These are phyloP conservation scores for Fagopyrum tataricum DNA, from an alignment of 148 eudicot species.

Conservation along the genomic window DNA sequence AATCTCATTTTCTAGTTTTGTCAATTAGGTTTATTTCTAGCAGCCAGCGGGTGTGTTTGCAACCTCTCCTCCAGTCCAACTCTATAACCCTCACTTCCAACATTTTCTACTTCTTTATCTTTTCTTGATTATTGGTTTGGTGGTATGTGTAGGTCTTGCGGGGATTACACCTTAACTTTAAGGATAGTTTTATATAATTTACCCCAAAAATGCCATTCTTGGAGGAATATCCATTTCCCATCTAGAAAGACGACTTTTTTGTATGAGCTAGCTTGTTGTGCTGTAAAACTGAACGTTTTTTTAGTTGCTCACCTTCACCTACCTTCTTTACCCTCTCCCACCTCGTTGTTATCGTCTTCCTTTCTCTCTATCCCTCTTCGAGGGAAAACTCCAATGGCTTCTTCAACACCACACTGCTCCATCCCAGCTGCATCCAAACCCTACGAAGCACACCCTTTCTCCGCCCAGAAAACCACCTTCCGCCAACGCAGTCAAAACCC, in stretches of 20 bases:
- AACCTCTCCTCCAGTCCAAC: too few relatives aligned
- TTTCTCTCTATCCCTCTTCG: not conserved
- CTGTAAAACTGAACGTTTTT: not conserved
- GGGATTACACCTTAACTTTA: too few relatives aligned
- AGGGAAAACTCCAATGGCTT: conserved; percentile 45
- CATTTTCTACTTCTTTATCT: too few relatives aligned
- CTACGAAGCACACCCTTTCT: conserved; percentile 37
- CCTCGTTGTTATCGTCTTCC: conserved; percentile 21
- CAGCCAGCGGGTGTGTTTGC: too few relatives aligned
- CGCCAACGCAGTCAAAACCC: conserved; percentile 28
- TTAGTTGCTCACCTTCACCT: not conserved
- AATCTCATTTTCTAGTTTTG: too few relatives aligned
- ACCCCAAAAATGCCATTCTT: not conserved
- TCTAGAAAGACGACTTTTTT: too few relatives aligned
- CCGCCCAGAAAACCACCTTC: conserved; percentile 23
- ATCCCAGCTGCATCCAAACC: conserved; percentile 52
- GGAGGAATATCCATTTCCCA: not conserved
- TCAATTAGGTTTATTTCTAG: too few relatives aligned
- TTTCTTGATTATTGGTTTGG: too few relatives aligned
- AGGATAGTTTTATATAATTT: too few relatives aligned
- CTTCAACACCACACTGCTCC: conserved; percentile 65
- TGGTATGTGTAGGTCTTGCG: too few relatives aligned
- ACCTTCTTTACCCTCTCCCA: too few relatives aligned
- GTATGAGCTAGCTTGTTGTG: not conserved
- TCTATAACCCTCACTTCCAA: too few relatives aligned